Evolutionary conservation across 345 rosid species (phyloP), one percentile per base, ranked within the genome.

Genomic region (Cardamine chenopodiifolia): DNA sequence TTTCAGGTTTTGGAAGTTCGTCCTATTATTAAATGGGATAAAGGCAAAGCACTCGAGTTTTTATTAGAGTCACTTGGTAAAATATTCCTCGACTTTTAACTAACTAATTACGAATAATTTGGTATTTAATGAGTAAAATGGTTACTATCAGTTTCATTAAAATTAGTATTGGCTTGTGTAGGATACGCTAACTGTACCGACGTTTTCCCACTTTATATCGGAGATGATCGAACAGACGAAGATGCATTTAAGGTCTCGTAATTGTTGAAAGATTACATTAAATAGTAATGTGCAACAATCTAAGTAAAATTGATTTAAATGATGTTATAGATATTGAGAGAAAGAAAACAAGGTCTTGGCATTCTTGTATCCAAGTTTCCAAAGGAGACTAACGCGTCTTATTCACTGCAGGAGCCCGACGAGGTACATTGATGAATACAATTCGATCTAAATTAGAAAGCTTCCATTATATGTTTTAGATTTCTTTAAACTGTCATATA

Each of bases 41-140:
- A 95, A 79, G 99, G 99, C 70, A 92, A 92, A 79, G 99, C 99
- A 45, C 96, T 95, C 55, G 99, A 95, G 70, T 92, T 92, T 82
- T 81, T 95, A 79, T 62, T 95, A 31, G 97, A 92, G 71, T 88
- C 97, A 60, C 88, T 95, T 20, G 99, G 99, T 95, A 65, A 88
- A 83, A 72, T 18, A 25, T 29, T 42, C 55, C 12, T 49, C 40
- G 15, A 59, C 28, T 25, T 58, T 8, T 59, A 19, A 49, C n/a
- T 11, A 67, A 40, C 14, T 54, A 53, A 15, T 42, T 22, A 49
- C 4, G 48, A 56, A 58, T 45, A 32, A 14, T 3, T 58, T 66
- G 9, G n/a, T 26, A 45, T 20, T 17, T 45, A 45, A 45, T 45
- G 22, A 45, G 66, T 47, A 34, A 15, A 8, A 74, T 74, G 17